Percentiles rank a stretch among this genome's conserved stretches.
phyloP scores from a whole-genome alignment of 23 red algal genomes.

The Gracilaria gracilis region DNA sequence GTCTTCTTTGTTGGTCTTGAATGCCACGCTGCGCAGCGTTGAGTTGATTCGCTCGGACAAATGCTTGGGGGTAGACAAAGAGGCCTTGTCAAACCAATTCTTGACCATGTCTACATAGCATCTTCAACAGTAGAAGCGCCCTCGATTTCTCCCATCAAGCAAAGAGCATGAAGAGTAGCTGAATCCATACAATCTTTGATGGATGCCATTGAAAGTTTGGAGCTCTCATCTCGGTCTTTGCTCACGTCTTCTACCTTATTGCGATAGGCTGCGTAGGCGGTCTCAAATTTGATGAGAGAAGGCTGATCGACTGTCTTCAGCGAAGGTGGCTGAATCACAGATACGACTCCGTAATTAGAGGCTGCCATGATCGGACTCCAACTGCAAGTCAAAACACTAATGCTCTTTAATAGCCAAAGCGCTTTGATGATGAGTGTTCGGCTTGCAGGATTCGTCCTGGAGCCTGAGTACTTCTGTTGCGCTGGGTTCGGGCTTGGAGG shows the following conservation, averaged over 20 bases:
- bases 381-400: too few relatives aligned
- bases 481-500: too few relatives aligned
- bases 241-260: too few relatives aligned
- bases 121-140: conserved; percentile 4
- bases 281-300: conserved; percentile 26
- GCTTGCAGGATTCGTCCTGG: too few relatives aligned
- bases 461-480: too few relatives aligned
- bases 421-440: not conserved
- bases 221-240: not conserved
- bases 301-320: not conserved
- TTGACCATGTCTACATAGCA: not conserved
- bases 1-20: not conserved
- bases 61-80: not conserved
- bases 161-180: not conserved
- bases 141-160: conserved; percentile 23
- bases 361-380: not conserved
- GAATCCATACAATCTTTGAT: not conserved
- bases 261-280: not conserved
- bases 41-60: not conserved
- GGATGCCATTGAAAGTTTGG: not conserved
- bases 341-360: conserved; percentile 1
- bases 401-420: not conserved
- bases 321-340: not conserved
- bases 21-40: not conserved
- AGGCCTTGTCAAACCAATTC: conserved; percentile 1